Evolutionary conservation across 352 stramenopile species (phyloP).

Genomic region (Globisporangium irregulare): DNA sequence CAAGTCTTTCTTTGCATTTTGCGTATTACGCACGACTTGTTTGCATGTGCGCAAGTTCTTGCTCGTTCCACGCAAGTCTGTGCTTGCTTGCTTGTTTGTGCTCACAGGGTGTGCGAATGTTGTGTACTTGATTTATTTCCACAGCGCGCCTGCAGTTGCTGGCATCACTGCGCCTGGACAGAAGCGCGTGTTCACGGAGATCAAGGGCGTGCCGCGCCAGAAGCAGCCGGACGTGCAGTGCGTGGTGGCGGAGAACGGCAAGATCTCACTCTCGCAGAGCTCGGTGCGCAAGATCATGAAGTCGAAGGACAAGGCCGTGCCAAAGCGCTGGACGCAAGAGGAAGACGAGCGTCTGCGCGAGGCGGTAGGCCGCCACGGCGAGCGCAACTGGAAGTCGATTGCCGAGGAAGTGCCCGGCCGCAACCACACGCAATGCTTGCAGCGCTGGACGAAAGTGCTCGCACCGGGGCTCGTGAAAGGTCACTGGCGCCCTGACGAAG

Average conservation of each 20-base stretch:
- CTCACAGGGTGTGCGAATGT: background rate
- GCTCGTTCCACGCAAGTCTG: background rate
- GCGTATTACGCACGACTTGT: background rate
- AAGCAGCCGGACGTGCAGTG: slow-evolving; percentile 75
- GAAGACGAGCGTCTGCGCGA: slow-evolving; percentile 79
- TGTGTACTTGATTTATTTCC: background rate
- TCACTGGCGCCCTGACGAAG: slow-evolving; percentile 93
- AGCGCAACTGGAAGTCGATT: slow-evolving; percentile 89
- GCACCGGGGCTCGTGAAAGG: slow-evolving; percentile 95
- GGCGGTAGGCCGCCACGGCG: slow-evolving; percentile 71
- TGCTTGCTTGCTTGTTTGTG: background rate
- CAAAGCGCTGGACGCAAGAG: slow-evolving; percentile 75
- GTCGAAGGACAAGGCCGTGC: slow-evolving; percentile 80
- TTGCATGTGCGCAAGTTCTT: background rate
- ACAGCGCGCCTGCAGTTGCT: slow-evolving; percentile 3
- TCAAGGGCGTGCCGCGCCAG: slow-evolving; percentile 78
- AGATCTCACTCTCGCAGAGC: slow-evolving; percentile 43
- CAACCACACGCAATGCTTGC: slow-evolving; percentile 89
- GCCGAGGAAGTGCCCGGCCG: slow-evolving; percentile 78
- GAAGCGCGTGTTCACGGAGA: slow-evolving; percentile 81
- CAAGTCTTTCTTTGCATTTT: background rate
- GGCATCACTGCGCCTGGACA: slow-evolving; percentile 23
- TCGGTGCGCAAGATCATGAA: slow-evolving; percentile 75
- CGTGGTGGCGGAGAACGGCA: slow-evolving; percentile 33
- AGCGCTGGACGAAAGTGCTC: slow-evolving; percentile 91